Conservation (phyloP, 2,329 filamentous ascomycete species). For the Didymellaceae sp. region DNA sequence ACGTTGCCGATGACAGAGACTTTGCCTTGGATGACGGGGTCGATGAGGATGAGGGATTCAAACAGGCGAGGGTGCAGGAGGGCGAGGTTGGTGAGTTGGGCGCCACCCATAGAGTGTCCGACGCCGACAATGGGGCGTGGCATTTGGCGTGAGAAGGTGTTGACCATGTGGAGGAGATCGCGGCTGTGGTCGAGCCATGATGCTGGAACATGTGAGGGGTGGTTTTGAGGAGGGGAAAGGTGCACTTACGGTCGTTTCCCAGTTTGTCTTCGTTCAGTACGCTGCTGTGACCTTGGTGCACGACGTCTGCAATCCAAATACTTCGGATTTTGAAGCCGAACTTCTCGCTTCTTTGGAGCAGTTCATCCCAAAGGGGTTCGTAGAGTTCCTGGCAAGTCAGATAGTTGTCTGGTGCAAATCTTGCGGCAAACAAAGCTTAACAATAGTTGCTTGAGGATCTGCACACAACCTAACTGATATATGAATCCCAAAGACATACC, state of each 20-base stretch:
- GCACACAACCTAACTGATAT: background rate
- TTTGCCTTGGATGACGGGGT: slow-evolving; percentile 73
- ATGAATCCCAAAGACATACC: slow-evolving; percentile 53
- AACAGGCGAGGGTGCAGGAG: slow-evolving; percentile 83
- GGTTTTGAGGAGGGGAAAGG: background rate
- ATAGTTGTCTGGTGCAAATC: background rate
- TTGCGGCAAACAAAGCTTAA: background rate
- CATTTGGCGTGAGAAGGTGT: slow-evolving; percentile 79
- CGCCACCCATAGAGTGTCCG: slow-evolving; percentile 88
- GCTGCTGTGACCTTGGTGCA: slow-evolving; percentile 81
- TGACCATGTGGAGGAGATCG: slow-evolving; percentile 85
- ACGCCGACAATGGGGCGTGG: slow-evolving; percentile 82
- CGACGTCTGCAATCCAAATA: slow-evolving; percentile 92
- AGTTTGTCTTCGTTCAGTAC: slow-evolving; percentile 76
- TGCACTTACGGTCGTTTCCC: slow-evolving; percentile 76
- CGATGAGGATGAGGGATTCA: slow-evolving; percentile 76
- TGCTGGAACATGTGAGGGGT: slow-evolving; percentile 56
- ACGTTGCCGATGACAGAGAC: slow-evolving; percentile 52
- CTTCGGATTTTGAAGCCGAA: slow-evolving; percentile 73
- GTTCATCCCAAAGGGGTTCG: slow-evolving; percentile 88
- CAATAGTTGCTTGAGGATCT: background rate
- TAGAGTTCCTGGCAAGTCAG: slow-evolving; percentile 74
- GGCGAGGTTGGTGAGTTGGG: slow-evolving; percentile 73
- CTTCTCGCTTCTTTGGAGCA: slow-evolving; percentile 64
- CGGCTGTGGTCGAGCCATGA: slow-evolving; percentile 86